Evolutionary conservation across 305 asterid genomes (phyloP), one percentile per base, ranked within the genome.

Genomic region (Plantago rigida): DNA sequence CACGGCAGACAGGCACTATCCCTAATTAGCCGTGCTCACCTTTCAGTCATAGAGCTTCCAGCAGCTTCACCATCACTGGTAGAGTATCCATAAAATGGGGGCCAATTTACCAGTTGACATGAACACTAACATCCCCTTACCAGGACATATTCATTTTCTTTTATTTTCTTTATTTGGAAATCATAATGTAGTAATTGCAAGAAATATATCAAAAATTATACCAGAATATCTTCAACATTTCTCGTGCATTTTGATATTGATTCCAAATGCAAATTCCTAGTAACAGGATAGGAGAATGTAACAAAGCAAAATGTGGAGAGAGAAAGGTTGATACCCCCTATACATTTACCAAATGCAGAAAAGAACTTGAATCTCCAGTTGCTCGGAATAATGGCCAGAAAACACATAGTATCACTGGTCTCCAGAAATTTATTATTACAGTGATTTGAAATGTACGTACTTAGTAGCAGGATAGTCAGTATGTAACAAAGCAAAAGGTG

Each of bases 1-100:
- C 98, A 91, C 95, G 95, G 94, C 98, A 73, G 83, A 72, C 80
- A 85, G 94, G 94, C 98, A 81, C 73, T 69, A 75, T 58, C 92
- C 98, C 98, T 82, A 85, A 79, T 81, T 78, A 86, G 98, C 95
- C 96, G 96, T 88, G 98, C 98, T 86, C 96, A 88, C 98, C 96
- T 91, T 87, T 91, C 75, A 78, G 73, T 75, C 67, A 84, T 52
- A 83, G 87, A 83, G 93, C 98, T 82, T 75, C 93, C 95, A 78
- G 94, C 86, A 56, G 95, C 86, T 76, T 84, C 98, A 86, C 87
- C 94, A 78, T 80, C 93, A 91, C 84, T 71, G 92, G 92, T 78
- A 85, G 93, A 80, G 83, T 82, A 79, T 86, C 83, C 79, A 74
- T 78, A 82, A 79, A 81, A 79, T 74, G 68, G 83, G 54, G 84